Conservation (phyloP, 1,284 basidiomycete genomes). For the Exobasidium rhododendri region DNA sequence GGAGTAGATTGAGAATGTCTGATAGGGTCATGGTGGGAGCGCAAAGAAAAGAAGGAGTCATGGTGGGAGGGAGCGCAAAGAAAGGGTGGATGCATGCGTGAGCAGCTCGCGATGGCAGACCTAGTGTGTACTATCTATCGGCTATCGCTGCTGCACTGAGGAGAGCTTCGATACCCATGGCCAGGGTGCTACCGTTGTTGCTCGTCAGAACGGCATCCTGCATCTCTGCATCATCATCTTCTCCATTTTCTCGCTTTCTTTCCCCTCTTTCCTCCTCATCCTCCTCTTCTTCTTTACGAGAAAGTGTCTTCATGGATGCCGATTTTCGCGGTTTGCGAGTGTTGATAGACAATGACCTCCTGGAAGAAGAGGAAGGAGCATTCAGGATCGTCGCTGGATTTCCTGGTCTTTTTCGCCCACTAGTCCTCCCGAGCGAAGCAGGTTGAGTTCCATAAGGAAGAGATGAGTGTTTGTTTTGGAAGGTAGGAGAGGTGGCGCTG, state of each 20-base stretch:
- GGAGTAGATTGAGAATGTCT: no score
- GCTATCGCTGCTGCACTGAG: constrained; percentile 11
- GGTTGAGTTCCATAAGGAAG: not conserved
- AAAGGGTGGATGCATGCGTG: not conserved
- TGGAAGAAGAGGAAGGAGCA: not conserved
- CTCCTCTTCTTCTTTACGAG: not conserved
- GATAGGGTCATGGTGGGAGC: no score
- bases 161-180: constrained; percentile 8
- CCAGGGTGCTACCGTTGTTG: not conserved
- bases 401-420: not conserved
- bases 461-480: not conserved
- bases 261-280: not conserved
- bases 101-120: not conserved
- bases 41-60: no score
- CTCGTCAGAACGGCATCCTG: not conserved
- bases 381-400: not conserved
- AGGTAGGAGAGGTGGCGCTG: not conserved
- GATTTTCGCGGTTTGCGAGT: constrained; percentile 4
- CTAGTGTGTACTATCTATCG: not conserved
- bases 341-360: not conserved
- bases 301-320: not conserved
- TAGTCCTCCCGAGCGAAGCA: not conserved
- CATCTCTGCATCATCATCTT: constrained; percentile 1
- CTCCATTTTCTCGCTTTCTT: not conserved
- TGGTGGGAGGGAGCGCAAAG: not conserved